These are phyloP conservation scores for Candida lessepsii DNA, from an alignment of 805 yeast genomes.

Conservation along the genomic window DNA sequence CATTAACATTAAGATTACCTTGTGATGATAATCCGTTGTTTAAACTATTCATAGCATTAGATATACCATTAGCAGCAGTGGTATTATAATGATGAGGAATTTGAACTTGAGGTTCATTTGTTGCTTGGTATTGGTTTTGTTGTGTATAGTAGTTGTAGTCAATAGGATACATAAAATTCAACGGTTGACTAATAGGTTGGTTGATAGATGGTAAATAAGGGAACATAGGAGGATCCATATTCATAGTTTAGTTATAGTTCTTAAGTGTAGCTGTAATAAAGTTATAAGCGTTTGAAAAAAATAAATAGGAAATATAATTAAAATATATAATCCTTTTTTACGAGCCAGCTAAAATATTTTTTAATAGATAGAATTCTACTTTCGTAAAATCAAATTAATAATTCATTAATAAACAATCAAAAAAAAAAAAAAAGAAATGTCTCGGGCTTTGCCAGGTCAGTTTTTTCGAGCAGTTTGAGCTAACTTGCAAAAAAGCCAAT, in stretches of 20 bases:
- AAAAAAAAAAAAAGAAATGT: slow-evolving; percentile 2
- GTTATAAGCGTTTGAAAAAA: not conserved
- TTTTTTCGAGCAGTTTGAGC: slow-evolving; percentile 2
- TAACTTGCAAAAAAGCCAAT: slow-evolving; percentile 2
- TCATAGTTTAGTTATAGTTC: slow-evolving; percentile 9
- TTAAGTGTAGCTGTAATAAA: not conserved
- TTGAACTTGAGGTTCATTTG: slow-evolving; percentile 3
- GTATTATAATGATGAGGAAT: slow-evolving; percentile 6
- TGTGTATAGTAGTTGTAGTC: slow-evolving; percentile 12
- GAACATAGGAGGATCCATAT: slow-evolving; percentile 14
- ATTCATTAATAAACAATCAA: no score
- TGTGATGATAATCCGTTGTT: not conserved
- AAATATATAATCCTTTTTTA: slow-evolving; percentile 7
- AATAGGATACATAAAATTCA: slow-evolving; percentile 13
- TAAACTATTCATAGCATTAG: slow-evolving; percentile 3
- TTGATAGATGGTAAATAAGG: slow-evolving; percentile 17
- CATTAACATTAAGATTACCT: slow-evolving; percentile 2
- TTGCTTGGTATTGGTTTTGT: slow-evolving; percentile 1
- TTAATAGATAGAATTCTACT: not conserved
- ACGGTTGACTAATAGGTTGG: slow-evolving; percentile 8
- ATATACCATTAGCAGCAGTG: slow-evolving; percentile 4
- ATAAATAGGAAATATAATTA: slow-evolving; percentile 7
- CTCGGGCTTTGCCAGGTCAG: slow-evolving; percentile 4
- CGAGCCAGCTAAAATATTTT: slow-evolving; percentile 6
- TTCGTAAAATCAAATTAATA: no score